Base-by-base conservation (phyloP, 768 basidiomycete genomes). In the Collybiopsis luxurians region DNA sequence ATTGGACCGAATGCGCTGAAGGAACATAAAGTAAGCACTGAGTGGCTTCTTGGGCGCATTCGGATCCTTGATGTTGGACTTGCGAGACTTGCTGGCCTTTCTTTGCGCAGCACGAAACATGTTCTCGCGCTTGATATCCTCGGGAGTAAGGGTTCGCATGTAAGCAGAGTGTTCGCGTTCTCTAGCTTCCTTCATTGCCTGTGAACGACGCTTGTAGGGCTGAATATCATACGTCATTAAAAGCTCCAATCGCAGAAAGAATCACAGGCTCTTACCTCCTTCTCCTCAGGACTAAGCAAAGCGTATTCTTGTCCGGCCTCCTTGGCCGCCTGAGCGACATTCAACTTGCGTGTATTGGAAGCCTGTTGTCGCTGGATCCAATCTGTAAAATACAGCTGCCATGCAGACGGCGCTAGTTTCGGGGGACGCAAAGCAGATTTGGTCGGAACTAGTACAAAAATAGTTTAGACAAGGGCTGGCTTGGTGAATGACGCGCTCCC, bases 1-100 rank as follows among this genome's bases (percentile, higher is more conserved):
- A 65, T 90, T 85, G 53, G 90, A 87, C 59, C 95, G 80, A 63
- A 97, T 97, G 44, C 87, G 84, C 69, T 95, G 93, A 61, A 96
- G 70, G 77, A 95, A 97, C 86, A 95, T 90, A 62, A 97, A 96
- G 66, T 96, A 97, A 0, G 95, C 93, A 67, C 86, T 89, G 43
- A 96, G 82, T 5, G 95, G 95, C 67, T 96, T 96, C 84, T 94
- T 95, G 2, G 95, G 95, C 7, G 93, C 95, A 67, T 97, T 96
- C 31, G 94, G 94, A 69, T 97, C 94, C 75, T 95, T 96, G 73
- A 97, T 90, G 69, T 97, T 97, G 62, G 89, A 89, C 80, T 89
- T 92, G 60, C 92, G 81, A 38, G 90, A 94, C 71, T 93, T 94
- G 60, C 95, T 95, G 15, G 91, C 89, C 72, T 92, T 93, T 58